A percentile compares a stretch with the other conserved stretches of the same genome.
Evolutionary conservation across 768 basidiomycete genomes (phyloP).

Genomic region (Mycena vulgaris): DNA sequence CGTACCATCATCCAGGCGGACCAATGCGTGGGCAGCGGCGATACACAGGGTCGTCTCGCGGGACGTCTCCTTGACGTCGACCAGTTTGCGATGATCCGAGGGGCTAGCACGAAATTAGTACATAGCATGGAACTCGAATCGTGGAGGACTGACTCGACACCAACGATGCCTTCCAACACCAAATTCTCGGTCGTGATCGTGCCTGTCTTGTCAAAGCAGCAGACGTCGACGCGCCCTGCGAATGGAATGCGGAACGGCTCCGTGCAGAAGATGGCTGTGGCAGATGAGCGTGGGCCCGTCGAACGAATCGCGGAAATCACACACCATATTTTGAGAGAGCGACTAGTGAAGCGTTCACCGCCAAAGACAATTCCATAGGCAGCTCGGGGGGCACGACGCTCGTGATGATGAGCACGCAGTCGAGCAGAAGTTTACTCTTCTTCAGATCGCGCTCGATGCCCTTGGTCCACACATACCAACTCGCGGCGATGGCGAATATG

Average conservation of each 20-base stretch:
- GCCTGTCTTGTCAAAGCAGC: constrained; percentile 99
- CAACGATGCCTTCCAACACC: constrained; percentile 94
- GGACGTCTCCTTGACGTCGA: constrained; percentile 83
- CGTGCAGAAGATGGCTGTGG: constrained; percentile 95
- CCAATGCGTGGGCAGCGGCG: constrained; percentile 95
- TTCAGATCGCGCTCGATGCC: constrained; percentile 94
- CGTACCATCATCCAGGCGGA: constrained; percentile 93
- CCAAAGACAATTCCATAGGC: constrained; percentile 97
- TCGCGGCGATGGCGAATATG: constrained; percentile 97
- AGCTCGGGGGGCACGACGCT: constrained; percentile 98
- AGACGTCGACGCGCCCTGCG: constrained; percentile 96
- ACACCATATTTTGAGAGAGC: constrained; percentile 93
- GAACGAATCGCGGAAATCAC: constrained; percentile 44
- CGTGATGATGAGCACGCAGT: constrained; percentile 97
- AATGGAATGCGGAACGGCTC: constrained; percentile 98
- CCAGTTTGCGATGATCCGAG: constrained; percentile 73
- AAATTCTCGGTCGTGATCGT: constrained; percentile 98
- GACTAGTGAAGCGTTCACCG: constrained; percentile 95
- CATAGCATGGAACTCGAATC: constrained; percentile 22
- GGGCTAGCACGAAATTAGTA: constrained; percentile 58
- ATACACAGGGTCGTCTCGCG: constrained; percentile 89
- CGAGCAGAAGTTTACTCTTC: constrained; percentile 94
- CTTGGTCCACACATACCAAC: constrained; percentile 98
- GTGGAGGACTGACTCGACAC: constrained; percentile 80
- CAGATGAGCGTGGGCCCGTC: constrained; percentile 14